phyloP scores from a whole-genome alignment of 305 asterid genomes.

The Fraxinus paxiana region DNA sequence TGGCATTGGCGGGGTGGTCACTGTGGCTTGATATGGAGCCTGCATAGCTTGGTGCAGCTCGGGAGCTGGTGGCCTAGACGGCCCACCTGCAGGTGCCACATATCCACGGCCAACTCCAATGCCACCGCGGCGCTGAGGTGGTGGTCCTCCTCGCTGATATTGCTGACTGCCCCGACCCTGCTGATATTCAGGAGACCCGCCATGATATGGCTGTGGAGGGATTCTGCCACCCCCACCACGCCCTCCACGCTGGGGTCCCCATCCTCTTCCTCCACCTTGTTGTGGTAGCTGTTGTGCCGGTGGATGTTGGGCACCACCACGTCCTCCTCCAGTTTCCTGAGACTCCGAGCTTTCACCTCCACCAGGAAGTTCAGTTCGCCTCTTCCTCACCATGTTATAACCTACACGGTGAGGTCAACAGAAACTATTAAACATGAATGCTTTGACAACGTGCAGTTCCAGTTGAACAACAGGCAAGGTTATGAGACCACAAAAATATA shows the following conservation, averaged over 20 bases:
- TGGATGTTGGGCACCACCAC: constrained; percentile 50
- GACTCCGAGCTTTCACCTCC: constrained; percentile 61
- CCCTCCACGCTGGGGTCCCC: constrained; percentile 70
- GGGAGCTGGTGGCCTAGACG: constrained; percentile 72
- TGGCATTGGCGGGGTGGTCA: constrained; percentile 35
- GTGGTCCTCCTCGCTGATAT: constrained; percentile 55
- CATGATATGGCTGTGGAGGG: constrained; percentile 55
- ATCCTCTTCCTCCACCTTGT: constrained; percentile 64
- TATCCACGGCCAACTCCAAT: constrained; percentile 52
- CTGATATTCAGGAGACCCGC: constrained; percentile 58
- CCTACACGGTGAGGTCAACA: constrained; percentile 5
- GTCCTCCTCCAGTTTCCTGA: constrained; percentile 56
- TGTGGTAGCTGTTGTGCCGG: constrained; percentile 47
- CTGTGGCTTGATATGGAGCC: constrained; percentile 51
- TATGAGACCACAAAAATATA: not conserved
- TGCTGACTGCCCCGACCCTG: constrained; percentile 59
- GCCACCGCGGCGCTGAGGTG: constrained; percentile 53
- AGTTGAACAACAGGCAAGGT: not conserved
- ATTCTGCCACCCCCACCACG: constrained; percentile 58
- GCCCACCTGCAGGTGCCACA: constrained; percentile 63
- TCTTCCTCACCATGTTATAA: constrained; percentile 72
- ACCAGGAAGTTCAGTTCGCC: constrained; percentile 56
- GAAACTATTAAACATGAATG: not conserved
- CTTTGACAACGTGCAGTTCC: not conserved
- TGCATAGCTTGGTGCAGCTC: constrained; percentile 98